These are phyloP conservation scores for Phylloporus rhodoxanthus DNA, from an alignment of 768 basidiomycete species.

Conservation along the genomic window DNA sequence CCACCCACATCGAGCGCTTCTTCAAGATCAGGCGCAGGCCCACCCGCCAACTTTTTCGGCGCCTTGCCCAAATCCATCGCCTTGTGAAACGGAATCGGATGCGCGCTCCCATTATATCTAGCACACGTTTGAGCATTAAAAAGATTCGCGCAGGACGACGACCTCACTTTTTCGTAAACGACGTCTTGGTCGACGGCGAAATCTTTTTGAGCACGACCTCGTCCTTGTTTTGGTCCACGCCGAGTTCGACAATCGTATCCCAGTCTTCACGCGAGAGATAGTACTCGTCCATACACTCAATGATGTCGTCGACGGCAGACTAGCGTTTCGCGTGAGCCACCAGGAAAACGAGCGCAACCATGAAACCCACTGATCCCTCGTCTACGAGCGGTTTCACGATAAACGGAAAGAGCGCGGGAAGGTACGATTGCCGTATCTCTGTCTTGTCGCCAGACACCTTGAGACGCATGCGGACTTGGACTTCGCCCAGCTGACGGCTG, in stretches of 20 bases:
- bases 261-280: constrained; percentile 92
- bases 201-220: constrained; percentile 80
- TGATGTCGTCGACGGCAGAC: constrained; percentile 71
- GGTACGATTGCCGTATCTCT: constrained; percentile 88
- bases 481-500: constrained; percentile 72
- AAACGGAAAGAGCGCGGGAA: constrained; percentile 81
- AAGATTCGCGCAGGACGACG: not conserved
- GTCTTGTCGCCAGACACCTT: constrained; percentile 85
- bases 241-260: constrained; percentile 93
- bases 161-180: constrained; percentile 79
- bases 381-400: constrained; percentile 76
- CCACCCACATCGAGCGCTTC: constrained; percentile 76
- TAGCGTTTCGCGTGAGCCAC: not conserved
- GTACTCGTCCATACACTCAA: constrained; percentile 89
- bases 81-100: constrained; percentile 95
- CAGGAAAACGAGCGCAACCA: not conserved
- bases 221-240: constrained; percentile 74
- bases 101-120: constrained; percentile 85
- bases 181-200: constrained; percentile 68
- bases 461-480: constrained; percentile 93
- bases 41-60: constrained; percentile 73
- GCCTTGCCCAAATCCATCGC: constrained; percentile 71
- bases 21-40: constrained; percentile 82
- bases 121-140: not conserved
- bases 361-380: constrained; percentile 58